Evolutionary conservation across 1,284 basidiomycete species (phyloP).

Genomic region (Peniophora sp.): DNA sequence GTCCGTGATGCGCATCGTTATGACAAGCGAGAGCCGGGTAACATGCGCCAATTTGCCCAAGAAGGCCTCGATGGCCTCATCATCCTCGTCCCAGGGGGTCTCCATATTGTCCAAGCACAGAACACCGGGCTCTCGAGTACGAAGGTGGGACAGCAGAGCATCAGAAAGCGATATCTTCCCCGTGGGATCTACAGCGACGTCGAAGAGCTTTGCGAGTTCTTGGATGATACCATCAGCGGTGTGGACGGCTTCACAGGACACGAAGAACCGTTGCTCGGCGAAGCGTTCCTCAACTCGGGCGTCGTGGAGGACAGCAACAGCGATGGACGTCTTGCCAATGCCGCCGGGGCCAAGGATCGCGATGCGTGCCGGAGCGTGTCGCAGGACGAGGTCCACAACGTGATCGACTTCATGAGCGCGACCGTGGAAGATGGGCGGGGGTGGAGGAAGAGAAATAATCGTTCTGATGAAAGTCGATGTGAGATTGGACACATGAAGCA

Average conservation of each 20-base stretch:
- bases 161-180: background rate
- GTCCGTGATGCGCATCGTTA: slow-evolving; percentile 1
- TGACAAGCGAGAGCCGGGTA: background rate
- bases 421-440: background rate
- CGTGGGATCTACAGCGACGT: background rate
- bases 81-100: slow-evolving; percentile 18
- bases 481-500: too few species aligned
- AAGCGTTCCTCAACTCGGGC: slow-evolving; percentile 11
- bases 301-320: slow-evolving; percentile 19
- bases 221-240: slow-evolving; percentile 14
- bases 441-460: background rate
- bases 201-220: slow-evolving; percentile 12
- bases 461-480: too few species aligned
- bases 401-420: background rate
- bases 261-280: slow-evolving; percentile 15
- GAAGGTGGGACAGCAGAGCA: background rate
- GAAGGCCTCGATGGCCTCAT: background rate
- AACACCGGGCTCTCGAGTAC: slow-evolving; percentile 13
- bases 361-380: slow-evolving; percentile 5
- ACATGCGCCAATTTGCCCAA: background rate
- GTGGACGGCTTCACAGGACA: slow-evolving; percentile 17
- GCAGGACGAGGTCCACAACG: background rate
- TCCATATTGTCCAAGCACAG: slow-evolving; percentile 26
- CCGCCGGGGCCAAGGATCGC: slow-evolving; percentile 24
- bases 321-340: slow-evolving; percentile 27